Evolutionary conservation across 306 rosid species (phyloP).

Genomic region (Casuarina cunninghamiana): DNA sequence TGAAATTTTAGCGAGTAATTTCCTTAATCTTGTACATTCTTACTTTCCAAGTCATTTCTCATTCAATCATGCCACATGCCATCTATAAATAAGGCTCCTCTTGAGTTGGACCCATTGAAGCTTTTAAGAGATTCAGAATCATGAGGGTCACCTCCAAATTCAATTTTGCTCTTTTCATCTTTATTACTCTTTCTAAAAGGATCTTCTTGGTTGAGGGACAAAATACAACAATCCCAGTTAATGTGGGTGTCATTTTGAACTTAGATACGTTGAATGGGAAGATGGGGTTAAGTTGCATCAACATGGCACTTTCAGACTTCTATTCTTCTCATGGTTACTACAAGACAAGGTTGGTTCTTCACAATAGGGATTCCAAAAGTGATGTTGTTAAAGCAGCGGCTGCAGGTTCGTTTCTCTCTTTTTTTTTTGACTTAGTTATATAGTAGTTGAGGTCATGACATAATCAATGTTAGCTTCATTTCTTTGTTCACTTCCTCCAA

Average conservation of each 20-base stretch:
- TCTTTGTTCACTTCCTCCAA: not conserved
- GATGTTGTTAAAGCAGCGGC: conserved; percentile 26
- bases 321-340: conserved; percentile 26
- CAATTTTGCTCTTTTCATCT: not conserved
- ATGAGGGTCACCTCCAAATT: not conserved
- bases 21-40: not conserved
- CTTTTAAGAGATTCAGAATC: not conserved
- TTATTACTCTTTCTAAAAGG: not conserved
- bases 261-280: not conserved
- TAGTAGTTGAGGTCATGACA: not conserved
- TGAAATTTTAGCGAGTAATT: no score
- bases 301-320: conserved; percentile 37
- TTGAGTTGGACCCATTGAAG: not conserved
- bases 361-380: conserved; percentile 13
- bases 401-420: conserved; percentile 19
- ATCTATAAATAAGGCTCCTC: not conserved
- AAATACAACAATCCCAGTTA: not conserved
- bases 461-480: no score
- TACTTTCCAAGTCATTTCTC: not conserved
- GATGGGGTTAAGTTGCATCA: conserved; percentile 21
- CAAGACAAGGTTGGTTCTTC: conserved; percentile 34
- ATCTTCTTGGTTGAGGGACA: not conserved
- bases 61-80: no score
- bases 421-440: no score
- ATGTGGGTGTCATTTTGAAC: conserved; percentile 21